These are phyloP conservation scores for Jaltomata sinuosa DNA, from an alignment of 257 asterid genomes.

Conservation along the genomic window DNA sequence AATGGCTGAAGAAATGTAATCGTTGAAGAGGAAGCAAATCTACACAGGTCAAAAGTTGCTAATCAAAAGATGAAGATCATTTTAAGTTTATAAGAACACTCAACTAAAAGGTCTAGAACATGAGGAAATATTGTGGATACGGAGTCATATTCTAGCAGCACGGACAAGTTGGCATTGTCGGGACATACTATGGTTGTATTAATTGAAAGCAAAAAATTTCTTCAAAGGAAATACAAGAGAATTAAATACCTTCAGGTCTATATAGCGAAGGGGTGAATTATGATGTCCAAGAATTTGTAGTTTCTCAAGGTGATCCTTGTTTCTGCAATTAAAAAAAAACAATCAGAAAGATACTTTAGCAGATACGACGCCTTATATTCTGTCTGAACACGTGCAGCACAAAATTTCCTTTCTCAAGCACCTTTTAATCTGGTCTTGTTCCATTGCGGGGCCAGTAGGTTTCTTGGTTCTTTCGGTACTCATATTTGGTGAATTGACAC, in stretches of 20 bases:
- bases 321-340: constrained; percentile 37
- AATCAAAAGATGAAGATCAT: neutral
- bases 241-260: constrained; percentile 71
- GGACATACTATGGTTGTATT: neutral
- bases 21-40: neutral
- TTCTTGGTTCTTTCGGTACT: constrained; percentile 35
- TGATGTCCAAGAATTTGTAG: constrained; percentile 68
- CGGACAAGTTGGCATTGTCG: neutral
- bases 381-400: neutral
- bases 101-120: neutral
- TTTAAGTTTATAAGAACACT: neutral
- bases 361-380: neutral
- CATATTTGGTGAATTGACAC: constrained; percentile 13
- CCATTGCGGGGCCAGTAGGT: constrained; percentile 31
- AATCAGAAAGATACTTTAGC: neutral
- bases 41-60: neutral
- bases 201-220: neutral
- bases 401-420: constrained; percentile 9
- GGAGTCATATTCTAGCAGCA: neutral
- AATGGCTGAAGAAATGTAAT: neutral
- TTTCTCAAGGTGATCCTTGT: constrained; percentile 54
- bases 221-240: neutral
- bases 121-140: neutral
- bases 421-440: constrained; percentile 57
- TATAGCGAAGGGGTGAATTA: constrained; percentile 55